Conservation (phyloP, 495 filamentous ascomycete genomes). For the Aspergillus panamensis region DNA sequence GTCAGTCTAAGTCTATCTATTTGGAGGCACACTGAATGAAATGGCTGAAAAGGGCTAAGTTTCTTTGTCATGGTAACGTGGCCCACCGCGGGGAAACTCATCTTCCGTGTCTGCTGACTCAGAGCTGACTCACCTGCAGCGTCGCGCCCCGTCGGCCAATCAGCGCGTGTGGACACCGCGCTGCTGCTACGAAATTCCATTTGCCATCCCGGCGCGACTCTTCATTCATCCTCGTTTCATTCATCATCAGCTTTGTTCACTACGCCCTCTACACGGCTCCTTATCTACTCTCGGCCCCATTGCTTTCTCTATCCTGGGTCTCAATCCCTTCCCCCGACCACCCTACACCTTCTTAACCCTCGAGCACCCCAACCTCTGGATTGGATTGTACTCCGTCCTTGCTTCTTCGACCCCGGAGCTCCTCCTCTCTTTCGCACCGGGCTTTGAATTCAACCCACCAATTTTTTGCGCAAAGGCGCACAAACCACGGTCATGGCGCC, state of each 20-base stretch:
- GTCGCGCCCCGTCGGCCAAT: conserved; percentile 30
- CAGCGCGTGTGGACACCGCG: conserved; percentile 36
- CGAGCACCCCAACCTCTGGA: not conserved
- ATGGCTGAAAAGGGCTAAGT: not conserved
- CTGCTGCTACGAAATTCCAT: conserved; percentile 32
- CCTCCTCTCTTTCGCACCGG: not conserved
- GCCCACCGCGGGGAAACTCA: conserved; percentile 37
- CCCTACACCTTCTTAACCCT: not conserved
- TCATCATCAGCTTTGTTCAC: conserved; percentile 9
- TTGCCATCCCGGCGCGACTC: conserved; percentile 39
- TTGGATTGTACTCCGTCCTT: not conserved
- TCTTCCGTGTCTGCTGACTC: conserved; percentile 37
- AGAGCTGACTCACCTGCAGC: conserved; percentile 18
- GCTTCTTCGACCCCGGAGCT: not conserved
- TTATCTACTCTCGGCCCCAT: not conserved
- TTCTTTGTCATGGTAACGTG: conserved; percentile 43
- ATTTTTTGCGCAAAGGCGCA: conserved; percentile 30
- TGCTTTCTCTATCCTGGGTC: not conserved
- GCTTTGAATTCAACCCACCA: not conserved
- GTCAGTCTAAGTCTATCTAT: no score
- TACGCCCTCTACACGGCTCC: conserved; percentile 3
- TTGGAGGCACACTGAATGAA: conserved; percentile 1
- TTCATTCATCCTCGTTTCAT: conserved; percentile 20
- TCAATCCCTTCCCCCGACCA: not conserved
- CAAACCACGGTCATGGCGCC: conserved; percentile 55